These are phyloP conservation scores for Carex pumila DNA, from an alignment of 176 grass and related monocot genomes.

Conservation along the genomic window DNA sequence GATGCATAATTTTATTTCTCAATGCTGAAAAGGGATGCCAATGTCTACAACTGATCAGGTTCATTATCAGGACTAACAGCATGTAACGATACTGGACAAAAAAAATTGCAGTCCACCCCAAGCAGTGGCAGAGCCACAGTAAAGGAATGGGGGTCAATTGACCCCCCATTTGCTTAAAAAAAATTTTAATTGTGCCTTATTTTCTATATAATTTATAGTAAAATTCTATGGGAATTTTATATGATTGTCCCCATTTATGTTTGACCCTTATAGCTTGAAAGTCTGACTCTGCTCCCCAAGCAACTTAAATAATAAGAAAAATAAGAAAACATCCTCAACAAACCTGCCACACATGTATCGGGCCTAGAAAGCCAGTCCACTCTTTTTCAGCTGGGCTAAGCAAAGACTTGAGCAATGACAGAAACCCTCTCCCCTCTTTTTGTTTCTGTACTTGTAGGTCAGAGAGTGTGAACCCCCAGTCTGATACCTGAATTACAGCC, in stretches of 20 bases:
- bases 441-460: constrained; percentile 86
- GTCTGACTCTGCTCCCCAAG: not conserved
- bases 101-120: not conserved
- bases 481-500: constrained; percentile 81
- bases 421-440: constrained; percentile 43
- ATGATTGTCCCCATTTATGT: too few species aligned
- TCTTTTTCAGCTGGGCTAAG: constrained; percentile 57
- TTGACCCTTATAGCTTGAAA: too few species aligned
- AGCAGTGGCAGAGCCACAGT: too few species aligned
- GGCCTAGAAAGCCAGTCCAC: constrained; percentile 89
- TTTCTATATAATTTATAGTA: too few species aligned
- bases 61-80: not conserved
- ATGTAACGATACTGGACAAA: not conserved
- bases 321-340: not conserved
- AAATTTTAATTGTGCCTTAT: too few species aligned
- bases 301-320: not conserved
- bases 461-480: constrained; percentile 87
- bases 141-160: too few species aligned
- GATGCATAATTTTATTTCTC: constrained; percentile 2
- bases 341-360: constrained; percentile 99
- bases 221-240: too few species aligned
- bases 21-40: not conserved
- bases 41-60: not conserved
- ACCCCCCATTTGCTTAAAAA: too few species aligned
- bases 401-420: constrained; percentile 63